Conservation (phyloP, 768 basidiomycete species). For the Suillus americanus region DNA sequence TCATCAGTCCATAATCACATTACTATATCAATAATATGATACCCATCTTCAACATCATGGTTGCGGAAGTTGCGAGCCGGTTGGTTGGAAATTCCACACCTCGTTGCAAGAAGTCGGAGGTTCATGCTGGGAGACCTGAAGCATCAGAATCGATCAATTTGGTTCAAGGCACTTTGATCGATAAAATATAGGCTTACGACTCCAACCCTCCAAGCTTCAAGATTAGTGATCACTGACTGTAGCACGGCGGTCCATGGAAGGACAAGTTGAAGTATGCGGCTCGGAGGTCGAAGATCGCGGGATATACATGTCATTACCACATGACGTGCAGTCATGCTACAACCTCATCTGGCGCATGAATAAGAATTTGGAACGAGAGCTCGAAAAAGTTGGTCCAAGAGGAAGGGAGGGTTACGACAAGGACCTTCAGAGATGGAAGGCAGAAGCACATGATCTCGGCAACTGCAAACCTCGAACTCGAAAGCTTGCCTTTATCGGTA, state of each 20-base stretch:
- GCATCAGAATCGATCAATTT: not conserved
- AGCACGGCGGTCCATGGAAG: not conserved
- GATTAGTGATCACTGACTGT: not conserved
- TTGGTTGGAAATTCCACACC: not conserved
- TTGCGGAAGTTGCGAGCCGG: not conserved
- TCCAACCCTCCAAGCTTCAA: not conserved
- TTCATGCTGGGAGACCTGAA: not conserved
- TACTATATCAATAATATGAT: not conserved
- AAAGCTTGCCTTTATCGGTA: not conserved
- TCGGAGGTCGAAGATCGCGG: not conserved
- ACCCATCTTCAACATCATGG: not conserved
- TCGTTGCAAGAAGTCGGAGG: not conserved
- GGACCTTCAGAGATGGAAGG: not conserved
- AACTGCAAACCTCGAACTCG: not conserved
- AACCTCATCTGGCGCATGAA: not conserved
- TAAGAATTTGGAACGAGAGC: not conserved
- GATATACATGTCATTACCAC: not conserved
- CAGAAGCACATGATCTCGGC: not conserved
- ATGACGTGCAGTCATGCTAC: not conserved
- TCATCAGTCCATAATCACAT: no score
- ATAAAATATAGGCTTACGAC: not conserved
- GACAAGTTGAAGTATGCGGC: not conserved
- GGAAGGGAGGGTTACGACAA: not conserved
- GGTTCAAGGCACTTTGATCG: not conserved
- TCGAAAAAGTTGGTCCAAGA: not conserved